These are phyloP conservation scores for Pholiota adiposa DNA, from an alignment of 1,284 basidiomycete species.

Conservation along the genomic window DNA sequence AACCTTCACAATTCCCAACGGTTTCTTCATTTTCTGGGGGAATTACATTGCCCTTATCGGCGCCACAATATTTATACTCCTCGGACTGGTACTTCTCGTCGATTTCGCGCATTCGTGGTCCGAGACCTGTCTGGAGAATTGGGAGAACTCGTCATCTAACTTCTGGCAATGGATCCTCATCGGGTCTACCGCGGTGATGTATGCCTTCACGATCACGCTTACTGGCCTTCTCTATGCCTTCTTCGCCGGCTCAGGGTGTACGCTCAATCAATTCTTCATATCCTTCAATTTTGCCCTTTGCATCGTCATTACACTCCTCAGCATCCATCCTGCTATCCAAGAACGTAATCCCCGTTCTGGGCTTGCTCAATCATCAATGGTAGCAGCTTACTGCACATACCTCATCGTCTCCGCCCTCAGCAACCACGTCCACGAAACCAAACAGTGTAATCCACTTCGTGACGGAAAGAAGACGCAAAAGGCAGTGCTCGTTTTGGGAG, in stretches of 20 bases:
- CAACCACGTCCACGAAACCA: conserved; percentile 86
- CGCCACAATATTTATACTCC: conserved; percentile 92
- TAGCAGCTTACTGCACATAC: conserved; percentile 97
- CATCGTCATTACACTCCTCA: conserved; percentile 82
- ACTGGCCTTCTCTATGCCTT: conserved; percentile 92
- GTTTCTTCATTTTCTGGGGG: conserved; percentile 96
- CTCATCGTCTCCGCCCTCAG: conserved; percentile 93
- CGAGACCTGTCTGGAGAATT: conserved; percentile 94
- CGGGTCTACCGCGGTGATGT: conserved; percentile 91
- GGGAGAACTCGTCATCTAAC: conserved; percentile 87
- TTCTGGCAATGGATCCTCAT: conserved; percentile 98
- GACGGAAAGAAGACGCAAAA: conserved; percentile 76
- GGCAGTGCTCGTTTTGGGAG: conserved; percentile 90
- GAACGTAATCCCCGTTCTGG: conserved; percentile 95
- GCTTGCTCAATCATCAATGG: conserved; percentile 95
- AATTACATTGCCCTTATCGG: conserved; percentile 93
- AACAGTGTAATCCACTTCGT: conserved; percentile 88
- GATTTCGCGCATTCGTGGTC: conserved; percentile 99
- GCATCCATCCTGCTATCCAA: conserved; percentile 87
- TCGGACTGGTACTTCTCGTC: conserved; percentile 96
- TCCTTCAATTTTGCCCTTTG: conserved; percentile 89
- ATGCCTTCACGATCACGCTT: conserved; percentile 80
- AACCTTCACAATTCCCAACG: conserved; percentile 93
- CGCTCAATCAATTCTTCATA: conserved; percentile 94
- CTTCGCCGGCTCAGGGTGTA: conserved; percentile 88